Conservation (phyloP, 768 basidiomycete genomes). For the Hypholoma fasciculare region DNA sequence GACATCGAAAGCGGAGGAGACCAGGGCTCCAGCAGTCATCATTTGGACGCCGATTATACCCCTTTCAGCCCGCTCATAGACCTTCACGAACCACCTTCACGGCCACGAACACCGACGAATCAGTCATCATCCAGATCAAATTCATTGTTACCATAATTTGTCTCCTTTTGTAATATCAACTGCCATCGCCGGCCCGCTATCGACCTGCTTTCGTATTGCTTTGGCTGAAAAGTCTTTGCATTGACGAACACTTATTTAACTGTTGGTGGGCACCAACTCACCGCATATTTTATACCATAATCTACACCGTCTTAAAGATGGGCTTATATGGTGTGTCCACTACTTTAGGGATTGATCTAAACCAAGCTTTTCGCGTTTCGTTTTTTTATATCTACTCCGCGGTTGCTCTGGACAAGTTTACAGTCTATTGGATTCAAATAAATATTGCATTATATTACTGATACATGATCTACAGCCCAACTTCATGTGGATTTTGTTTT, state of each 20-base stretch:
- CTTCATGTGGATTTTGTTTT: constrained; percentile 32
- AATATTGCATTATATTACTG: constrained; percentile 2
- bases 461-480: constrained; percentile 4
- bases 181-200: neutral
- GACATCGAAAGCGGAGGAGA: constrained; percentile 18
- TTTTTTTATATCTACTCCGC: neutral
- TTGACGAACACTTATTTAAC: neutral
- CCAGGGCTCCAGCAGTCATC: constrained; percentile 10
- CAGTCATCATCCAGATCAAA: constrained; percentile 16
- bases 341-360: too few species aligned
- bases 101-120: constrained; percentile 22
- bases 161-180: neutral
- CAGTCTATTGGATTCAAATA: constrained; percentile 13
- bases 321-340: too few species aligned
- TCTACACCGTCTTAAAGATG: neutral
- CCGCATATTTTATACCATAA: constrained; percentile 1
- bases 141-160: neutral
- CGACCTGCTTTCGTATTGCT: neutral
- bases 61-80: constrained; percentile 6
- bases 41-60: constrained; percentile 15
- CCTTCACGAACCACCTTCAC: constrained; percentile 17
- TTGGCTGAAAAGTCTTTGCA: neutral
- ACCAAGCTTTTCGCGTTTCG: neutral
- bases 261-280: neutral
- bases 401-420: neutral